Percentiles rank a stretch among this genome's conserved stretches.
phyloP scores from a whole-genome alignment of 495 filamentous ascomycete species.

The Letharia lupina region DNA sequence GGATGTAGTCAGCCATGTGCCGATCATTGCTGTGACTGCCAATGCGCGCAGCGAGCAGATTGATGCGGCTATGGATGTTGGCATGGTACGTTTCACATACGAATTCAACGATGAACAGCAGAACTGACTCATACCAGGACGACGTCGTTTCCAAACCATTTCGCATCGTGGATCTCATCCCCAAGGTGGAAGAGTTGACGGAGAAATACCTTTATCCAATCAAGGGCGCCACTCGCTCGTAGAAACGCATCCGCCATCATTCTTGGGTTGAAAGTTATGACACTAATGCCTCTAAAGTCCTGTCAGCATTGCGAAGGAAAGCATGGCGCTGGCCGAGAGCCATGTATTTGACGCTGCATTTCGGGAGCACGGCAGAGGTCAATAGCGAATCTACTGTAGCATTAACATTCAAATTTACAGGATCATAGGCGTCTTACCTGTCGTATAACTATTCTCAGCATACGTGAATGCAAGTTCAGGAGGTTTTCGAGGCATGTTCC shows the following conservation, averaged over 20 bases:
- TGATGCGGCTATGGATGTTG: conserved; percentile 52
- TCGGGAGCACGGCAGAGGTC: background rate
- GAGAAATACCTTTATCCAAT: conserved; percentile 8
- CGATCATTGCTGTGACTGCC: conserved; percentile 70
- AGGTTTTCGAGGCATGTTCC: background rate
- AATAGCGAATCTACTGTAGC: background rate
- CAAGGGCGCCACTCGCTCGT: background rate
- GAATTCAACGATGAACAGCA: background rate
- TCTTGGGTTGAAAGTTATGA: background rate
- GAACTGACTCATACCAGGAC: conserved; percentile 43
- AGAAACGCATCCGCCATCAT: background rate
- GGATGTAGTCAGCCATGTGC: conserved; percentile 47
- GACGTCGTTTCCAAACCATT: conserved; percentile 79
- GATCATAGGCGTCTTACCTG: background rate
- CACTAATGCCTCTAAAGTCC: background rate
- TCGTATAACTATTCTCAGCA: background rate
- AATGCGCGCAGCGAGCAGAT: conserved; percentile 66
- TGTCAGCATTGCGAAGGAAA: background rate
- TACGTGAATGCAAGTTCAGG: background rate
- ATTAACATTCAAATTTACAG: background rate
- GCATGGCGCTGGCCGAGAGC: conserved; percentile 8
- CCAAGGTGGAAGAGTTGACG: conserved; percentile 44
- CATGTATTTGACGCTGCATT: background rate
- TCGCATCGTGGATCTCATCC: conserved; percentile 57
- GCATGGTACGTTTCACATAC: conserved; percentile 48